Conservation (phyloP, 2,329 filamentous ascomycete species). For the Lanzia echinophila region DNA sequence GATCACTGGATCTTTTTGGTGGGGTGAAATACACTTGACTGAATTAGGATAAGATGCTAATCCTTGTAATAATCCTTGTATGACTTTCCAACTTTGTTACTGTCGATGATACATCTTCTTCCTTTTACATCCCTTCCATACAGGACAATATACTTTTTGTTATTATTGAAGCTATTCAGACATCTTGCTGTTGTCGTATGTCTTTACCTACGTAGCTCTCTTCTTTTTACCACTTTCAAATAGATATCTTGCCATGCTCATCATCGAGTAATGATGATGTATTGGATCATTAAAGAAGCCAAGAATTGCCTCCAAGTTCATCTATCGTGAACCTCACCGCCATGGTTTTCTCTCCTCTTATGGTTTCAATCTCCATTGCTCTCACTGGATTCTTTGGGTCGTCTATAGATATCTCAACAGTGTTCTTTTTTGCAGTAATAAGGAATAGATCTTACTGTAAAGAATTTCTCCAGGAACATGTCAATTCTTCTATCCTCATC, state of each 20-base stretch:
- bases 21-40: not conserved
- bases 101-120: not conserved
- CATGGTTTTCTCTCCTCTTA: not conserved
- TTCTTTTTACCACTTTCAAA: too few species aligned
- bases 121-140: not conserved
- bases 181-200: too few species aligned
- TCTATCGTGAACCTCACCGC: not conserved
- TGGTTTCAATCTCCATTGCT: not conserved
- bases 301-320: too few species aligned
- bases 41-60: not conserved
- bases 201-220: too few species aligned
- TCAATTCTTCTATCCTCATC: constrained; percentile 13
- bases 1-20: not conserved
- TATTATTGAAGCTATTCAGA: not conserved
- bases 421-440: not conserved
- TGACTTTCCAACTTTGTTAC: not conserved
- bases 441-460: not conserved
- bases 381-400: not conserved
- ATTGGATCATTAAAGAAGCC: too few species aligned
- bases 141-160: not conserved
- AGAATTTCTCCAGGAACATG: not conserved
- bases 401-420: not conserved
- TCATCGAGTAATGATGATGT: too few species aligned
- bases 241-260: too few species aligned
- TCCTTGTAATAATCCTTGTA: not conserved